Base-by-base conservation (phyloP, 2,329 filamentous ascomycete species). In the Volutella citrinella region DNA sequence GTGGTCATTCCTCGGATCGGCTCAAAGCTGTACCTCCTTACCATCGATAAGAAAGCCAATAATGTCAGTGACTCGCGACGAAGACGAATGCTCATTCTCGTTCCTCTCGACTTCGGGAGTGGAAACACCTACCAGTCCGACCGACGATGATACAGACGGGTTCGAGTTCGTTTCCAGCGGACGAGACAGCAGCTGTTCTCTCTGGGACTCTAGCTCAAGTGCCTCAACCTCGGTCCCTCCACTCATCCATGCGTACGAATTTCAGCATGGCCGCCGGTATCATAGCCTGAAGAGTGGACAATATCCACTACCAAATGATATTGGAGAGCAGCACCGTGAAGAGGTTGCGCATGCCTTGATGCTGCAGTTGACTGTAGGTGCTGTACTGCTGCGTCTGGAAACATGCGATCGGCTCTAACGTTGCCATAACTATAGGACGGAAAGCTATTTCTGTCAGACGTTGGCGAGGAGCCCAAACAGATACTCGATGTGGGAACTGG, bases 401-500 rank as follows among this genome's bases (percentile, higher is more conserved):
- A 13, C 18, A 11, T 29, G 11, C n/a, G n/a, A n/a, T 31, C 15
- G 19, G 29, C 5, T 10, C 30, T 17, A 17, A 24, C 23, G 16
- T 35, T 43, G 30, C 39, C 15, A 23, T 15, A 14, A 24, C 17
- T 7, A 10, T 29, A 66, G 55, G 53, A 58, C 12, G 64, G 65
- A 4, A 59, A 59, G 20, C 54, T 70, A 12, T 65, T 65, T 35
- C 52, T 59, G 21, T 56, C 66, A 3, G 64, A 66, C 7, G 56
- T 70, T 18, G 61, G 58, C 7, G 49, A 61, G 10, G 39, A 57
- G 13, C 66, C 66, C 0, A 54, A 66, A 21, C 66, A 60, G 30
- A 67, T 73, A 19, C 52, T 72, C 10, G 69, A 72, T 26, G 53
- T 73, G 8, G 71, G 72, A 11, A 74, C 72, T 3, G 70, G 72